Evolutionary conservation across 2,329 filamentous ascomycete genomes (phyloP).

Genomic region (Aspergillus luchuensis): DNA sequence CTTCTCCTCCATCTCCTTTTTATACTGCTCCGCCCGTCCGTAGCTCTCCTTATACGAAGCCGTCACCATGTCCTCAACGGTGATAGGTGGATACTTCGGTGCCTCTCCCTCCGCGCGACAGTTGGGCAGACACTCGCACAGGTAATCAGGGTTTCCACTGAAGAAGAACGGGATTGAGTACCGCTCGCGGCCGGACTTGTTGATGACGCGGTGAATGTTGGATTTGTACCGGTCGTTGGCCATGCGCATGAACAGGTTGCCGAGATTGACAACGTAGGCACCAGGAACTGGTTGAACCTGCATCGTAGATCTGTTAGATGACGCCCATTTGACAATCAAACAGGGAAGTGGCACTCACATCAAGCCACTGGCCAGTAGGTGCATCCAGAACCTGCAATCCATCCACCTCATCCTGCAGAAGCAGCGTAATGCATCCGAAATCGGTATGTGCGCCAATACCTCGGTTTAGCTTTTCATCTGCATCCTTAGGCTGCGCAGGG

Average conservation of each 20-base stretch:
- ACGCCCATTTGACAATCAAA: background rate
- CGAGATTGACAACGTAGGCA: slow-evolving; percentile 37
- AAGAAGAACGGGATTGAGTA: slow-evolving; percentile 50
- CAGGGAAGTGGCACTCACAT: slow-evolving; percentile 22
- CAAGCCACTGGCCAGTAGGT: slow-evolving; percentile 33
- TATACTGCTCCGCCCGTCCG: slow-evolving; percentile 46
- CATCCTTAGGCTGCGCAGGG: slow-evolving; percentile 42
- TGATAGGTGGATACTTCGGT: slow-evolving; percentile 46
- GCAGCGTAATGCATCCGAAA: slow-evolving; percentile 46
- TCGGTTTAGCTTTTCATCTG: slow-evolving; percentile 38
- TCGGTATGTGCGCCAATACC: slow-evolving; percentile 50
- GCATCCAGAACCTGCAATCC: slow-evolving; percentile 41
- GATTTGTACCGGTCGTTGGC: slow-evolving; percentile 47
- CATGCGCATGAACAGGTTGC: slow-evolving; percentile 47
- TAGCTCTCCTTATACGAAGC: slow-evolving; percentile 48
- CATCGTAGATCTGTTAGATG: background rate
- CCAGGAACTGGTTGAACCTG: slow-evolving; percentile 31
- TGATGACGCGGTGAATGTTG: slow-evolving; percentile 47
- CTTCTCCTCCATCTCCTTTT: slow-evolving; percentile 36
- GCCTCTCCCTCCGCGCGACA: slow-evolving; percentile 40
- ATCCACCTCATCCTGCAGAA: slow-evolving; percentile 46
- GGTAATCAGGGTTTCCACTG: slow-evolving; percentile 48
- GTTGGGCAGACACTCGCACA: slow-evolving; percentile 47
- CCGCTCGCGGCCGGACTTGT: slow-evolving; percentile 41
- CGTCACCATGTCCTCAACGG: slow-evolving; percentile 45